These are phyloP conservation scores for Chytriomyces sp. DNA, from an alignment of 192 early-diverging fungal species.

Conservation along the genomic window DNA sequence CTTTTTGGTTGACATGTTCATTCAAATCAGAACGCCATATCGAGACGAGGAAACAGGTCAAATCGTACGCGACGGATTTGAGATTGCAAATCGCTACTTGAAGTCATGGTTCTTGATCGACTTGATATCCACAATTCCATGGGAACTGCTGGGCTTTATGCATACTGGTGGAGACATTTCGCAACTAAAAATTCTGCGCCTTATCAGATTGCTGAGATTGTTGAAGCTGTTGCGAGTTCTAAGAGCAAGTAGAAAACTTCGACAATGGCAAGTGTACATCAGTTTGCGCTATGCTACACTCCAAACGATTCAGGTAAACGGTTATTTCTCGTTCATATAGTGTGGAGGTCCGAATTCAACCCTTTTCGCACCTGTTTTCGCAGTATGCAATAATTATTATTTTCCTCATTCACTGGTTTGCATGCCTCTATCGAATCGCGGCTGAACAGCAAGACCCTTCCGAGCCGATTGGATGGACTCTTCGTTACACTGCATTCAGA, in stretches of 20 bases:
- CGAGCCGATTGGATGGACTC: constrained; percentile 47
- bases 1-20: constrained; percentile 54
- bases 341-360: neutral
- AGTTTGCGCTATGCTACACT: constrained; percentile 48
- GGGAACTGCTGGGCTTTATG: constrained; percentile 41
- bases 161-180: constrained; percentile 9
- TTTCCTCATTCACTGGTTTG: constrained; percentile 55
- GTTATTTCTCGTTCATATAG: constrained; percentile 6
- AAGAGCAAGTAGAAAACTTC: constrained; percentile 52
- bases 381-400: constrained; percentile 43
- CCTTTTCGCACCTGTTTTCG: neutral
- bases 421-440: constrained; percentile 50
- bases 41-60: constrained; percentile 49
- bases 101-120: constrained; percentile 50
- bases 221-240: constrained; percentile 54
- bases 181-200: constrained; percentile 43
- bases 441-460: constrained; percentile 34
- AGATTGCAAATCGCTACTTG: constrained; percentile 40
- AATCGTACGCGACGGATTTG: constrained; percentile 37
- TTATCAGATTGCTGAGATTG: constrained; percentile 47
- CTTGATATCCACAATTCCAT: constrained; percentile 50
- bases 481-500: constrained; percentile 17
- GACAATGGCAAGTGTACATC: constrained; percentile 45
- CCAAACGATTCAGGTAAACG: constrained; percentile 46
- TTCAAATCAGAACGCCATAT: constrained; percentile 53